A percentile compares a stretch with the other conserved stretches of the same genome.
phyloP scores from a whole-genome alignment of 2,329 filamentous ascomycete genomes.

The Akanthomyces dipterigenus region DNA sequence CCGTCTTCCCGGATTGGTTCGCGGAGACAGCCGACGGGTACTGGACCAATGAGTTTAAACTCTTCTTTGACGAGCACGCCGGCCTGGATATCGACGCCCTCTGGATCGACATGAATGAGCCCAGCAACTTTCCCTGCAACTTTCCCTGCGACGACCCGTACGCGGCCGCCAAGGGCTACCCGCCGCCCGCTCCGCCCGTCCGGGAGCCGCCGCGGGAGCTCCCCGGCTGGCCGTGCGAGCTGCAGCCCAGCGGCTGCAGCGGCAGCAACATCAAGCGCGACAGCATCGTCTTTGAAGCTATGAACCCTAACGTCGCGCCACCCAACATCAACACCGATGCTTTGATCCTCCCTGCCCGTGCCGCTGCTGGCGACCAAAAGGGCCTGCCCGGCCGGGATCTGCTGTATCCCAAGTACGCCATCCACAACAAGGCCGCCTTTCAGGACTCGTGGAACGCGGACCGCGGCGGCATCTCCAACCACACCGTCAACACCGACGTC shows the following conservation, averaged over 20 bases:
- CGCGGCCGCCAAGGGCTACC: slow-evolving; percentile 40
- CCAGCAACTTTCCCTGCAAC: slow-evolving; percentile 29
- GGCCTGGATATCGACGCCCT: slow-evolving; percentile 71
- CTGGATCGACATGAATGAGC: slow-evolving; percentile 63
- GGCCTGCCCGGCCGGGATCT: slow-evolving; percentile 18
- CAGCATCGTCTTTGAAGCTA: neutral
- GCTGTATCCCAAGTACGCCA: slow-evolving; percentile 17
- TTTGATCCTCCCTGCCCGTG: slow-evolving; percentile 32
- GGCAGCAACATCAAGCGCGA: neutral
- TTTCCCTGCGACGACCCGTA: slow-evolving; percentile 51
- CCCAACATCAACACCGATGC: neutral
- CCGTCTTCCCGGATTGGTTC: slow-evolving; percentile 73
- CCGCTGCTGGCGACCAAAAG: slow-evolving; percentile 41
- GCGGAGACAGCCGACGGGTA: slow-evolving; percentile 50
- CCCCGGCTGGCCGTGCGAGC: slow-evolving; percentile 54
- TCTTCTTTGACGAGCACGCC: slow-evolving; percentile 54
- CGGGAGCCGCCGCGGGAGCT: slow-evolving; percentile 57
- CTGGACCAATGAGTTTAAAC: slow-evolving; percentile 61
- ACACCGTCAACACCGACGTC: slow-evolving; percentile 60
- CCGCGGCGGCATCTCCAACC: slow-evolving; percentile 54
- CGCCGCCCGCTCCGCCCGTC: slow-evolving; percentile 54
- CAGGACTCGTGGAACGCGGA: slow-evolving; percentile 36
- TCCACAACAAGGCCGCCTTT: slow-evolving; percentile 38
- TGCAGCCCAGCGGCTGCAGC: slow-evolving; percentile 52
- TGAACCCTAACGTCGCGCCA: neutral